These are phyloP conservation scores for Lichtheimia ramosa DNA, from an alignment of 371 early-diverging fungal genomes.

Conservation along the genomic window DNA sequence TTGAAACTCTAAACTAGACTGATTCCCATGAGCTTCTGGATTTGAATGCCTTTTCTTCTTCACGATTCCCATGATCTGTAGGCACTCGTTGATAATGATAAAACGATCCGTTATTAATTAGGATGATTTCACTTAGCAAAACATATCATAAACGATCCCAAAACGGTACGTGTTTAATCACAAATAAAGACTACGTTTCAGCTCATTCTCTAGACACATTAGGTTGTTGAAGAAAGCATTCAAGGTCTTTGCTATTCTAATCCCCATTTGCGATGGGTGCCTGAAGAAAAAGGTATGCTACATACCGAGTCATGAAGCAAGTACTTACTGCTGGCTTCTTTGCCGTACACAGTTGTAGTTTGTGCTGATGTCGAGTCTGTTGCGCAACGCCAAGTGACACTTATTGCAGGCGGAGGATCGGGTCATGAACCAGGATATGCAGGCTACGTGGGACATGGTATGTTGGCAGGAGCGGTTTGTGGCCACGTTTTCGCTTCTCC, in stretches of 20 bases:
- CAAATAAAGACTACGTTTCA: neutral
- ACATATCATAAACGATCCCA: slow-evolving; percentile 39
- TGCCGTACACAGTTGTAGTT: slow-evolving; percentile 47
- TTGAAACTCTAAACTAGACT: no score
- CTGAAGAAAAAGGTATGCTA: slow-evolving; percentile 30
- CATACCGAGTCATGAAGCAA: neutral
- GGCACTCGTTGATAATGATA: no score
- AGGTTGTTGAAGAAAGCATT: slow-evolving; percentile 38
- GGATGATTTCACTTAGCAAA: slow-evolving; percentile 17
- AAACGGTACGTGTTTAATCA: slow-evolving; percentile 17
- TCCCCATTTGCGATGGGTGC: slow-evolving; percentile 33
- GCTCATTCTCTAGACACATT: neutral
- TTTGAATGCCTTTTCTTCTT: no score
- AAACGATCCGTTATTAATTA: no score
- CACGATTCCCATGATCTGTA: no score
- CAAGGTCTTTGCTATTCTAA: slow-evolving; percentile 44
- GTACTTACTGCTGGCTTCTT: neutral
- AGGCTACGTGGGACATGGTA: slow-evolving; percentile 73
- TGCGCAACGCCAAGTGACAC: slow-evolving; percentile 65
- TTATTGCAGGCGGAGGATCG: slow-evolving; percentile 81
- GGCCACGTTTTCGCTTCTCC: slow-evolving; percentile 88
- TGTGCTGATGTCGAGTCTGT: slow-evolving; percentile 49
- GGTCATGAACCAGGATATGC: slow-evolving; percentile 87
- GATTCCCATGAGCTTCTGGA: no score
- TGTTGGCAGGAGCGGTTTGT: slow-evolving; percentile 78